Base-by-base conservation (phyloP, 257 asterid genomes). In the Fraxinus excelsior region DNA sequence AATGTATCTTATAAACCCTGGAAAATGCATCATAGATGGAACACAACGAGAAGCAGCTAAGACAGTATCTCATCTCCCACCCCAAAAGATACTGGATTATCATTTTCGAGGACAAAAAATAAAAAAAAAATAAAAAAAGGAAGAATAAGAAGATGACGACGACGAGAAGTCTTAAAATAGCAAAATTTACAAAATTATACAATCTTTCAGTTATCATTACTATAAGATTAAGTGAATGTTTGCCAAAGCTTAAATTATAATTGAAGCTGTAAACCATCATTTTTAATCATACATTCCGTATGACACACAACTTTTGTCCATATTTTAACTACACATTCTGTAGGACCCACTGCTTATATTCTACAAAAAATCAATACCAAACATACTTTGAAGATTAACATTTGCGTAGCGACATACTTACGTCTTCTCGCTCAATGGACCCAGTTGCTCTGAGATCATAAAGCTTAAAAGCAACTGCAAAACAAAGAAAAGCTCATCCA, bases 381-480 rank as follows among this genome's bases (percentile, higher is more conserved):
- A 35, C 38, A 35, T 35, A 35, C 38, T 35, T 9, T 53, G 7
- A 53, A 53, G 38, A 51, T 51, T 32, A 78, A 9, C 4, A 29
- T 18, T 31, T 5, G 18, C 9, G 35, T 25, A 35, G 23, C 10
- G 34, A 44, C 13, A 70, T 4, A 80, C 85, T 80, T 72, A 87
- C 87, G 72, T 87, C 90, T 82, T 87, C 84, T 46, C 84, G 80
- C 77, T 82, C 90, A 58, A 87, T 87, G 81, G 53, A 87, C 26
- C 90, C 90, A 19, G 88, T 78, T 79, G 80, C 88, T 35, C 88
- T 73, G 73, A 87, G 82, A 79, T 82, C 85, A 73, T 76, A 86
- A 62, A 85, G 78, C 70, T 77, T 81, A 76, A 87, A 82, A 2
- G 81, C 80, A 86, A 86, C 90, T 87, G 84, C 86, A 79, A 29